These are phyloP conservation scores for Penicillium desertorum DNA, from an alignment of 495 filamentous ascomycete species.

Conservation along the genomic window DNA sequence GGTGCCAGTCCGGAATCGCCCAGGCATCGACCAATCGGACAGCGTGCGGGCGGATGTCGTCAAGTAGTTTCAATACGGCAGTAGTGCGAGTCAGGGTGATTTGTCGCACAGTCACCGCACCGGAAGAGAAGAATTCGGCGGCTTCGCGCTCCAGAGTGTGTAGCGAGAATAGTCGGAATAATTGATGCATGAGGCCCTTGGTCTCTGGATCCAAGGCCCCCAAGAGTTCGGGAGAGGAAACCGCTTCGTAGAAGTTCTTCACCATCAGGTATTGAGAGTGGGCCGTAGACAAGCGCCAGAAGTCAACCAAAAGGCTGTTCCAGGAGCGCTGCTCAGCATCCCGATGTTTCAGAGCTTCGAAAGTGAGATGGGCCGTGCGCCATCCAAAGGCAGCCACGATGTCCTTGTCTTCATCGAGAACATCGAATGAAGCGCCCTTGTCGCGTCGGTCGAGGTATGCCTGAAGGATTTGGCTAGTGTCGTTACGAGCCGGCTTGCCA, in stretches of 20 bases:
- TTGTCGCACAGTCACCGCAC: slow-evolving; percentile 62
- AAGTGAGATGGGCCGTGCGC: slow-evolving; percentile 66
- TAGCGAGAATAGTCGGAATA: slow-evolving; percentile 66
- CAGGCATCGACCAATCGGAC: slow-evolving; percentile 65
- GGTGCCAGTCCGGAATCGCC: slow-evolving; percentile 68
- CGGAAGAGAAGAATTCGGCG: slow-evolving; percentile 64
- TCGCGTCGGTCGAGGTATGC: slow-evolving; percentile 60
- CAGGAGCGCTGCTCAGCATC: slow-evolving; percentile 67
- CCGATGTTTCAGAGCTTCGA: slow-evolving; percentile 68
- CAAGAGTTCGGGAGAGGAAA: slow-evolving; percentile 48
- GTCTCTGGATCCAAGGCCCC: slow-evolving; percentile 54
- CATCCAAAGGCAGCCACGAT: slow-evolving; percentile 69
- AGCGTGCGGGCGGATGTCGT: slow-evolving; percentile 67
- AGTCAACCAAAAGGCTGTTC: slow-evolving; percentile 71
- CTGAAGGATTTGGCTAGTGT: slow-evolving; percentile 57
- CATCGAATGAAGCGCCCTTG: slow-evolving; percentile 66
- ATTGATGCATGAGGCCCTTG: slow-evolving; percentile 52
- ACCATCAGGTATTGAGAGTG: slow-evolving; percentile 69
- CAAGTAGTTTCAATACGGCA: slow-evolving; percentile 61
- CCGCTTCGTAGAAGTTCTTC: slow-evolving; percentile 70
- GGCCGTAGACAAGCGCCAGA: slow-evolving; percentile 67
- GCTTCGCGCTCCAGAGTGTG: slow-evolving; percentile 65
- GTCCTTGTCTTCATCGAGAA: slow-evolving; percentile 60
- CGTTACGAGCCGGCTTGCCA: slow-evolving; percentile 54
- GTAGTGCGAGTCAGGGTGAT: slow-evolving; percentile 60